Base-by-base conservation (phyloP, 1,284 basidiomycete species). In the Leccinum proliferum region DNA sequence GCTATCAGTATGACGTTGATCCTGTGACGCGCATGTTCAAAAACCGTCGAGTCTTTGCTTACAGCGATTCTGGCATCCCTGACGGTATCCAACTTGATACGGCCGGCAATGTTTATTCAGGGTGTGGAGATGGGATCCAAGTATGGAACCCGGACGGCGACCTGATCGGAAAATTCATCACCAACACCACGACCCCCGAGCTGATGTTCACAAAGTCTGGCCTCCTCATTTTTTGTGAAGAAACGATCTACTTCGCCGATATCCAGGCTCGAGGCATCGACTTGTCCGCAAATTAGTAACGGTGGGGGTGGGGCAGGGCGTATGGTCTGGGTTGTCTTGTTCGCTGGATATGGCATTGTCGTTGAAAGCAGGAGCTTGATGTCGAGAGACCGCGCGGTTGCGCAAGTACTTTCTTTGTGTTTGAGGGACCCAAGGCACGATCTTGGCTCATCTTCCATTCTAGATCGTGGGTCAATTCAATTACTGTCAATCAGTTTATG, bases 81-180 rank as follows among this genome's bases (percentile, higher is more conserved):
- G 91, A 93, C 67, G 90, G 91, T 55, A 84, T 89, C 2, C 83
- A 90, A 68, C 66, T 64, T 9, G 65, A 66, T 53, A 60, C 55
- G 10, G 53, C 63, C n/a, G 60, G 61, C n/a, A 61, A 74, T 52
- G 59, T 71, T 18, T 72, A 58, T 57, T 63, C 68, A 1, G 70
- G 66, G 18, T 64, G 60, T 52, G 70, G 67, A 15, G 73, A 72
- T 4, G 73, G 71, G 9, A n/a, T 57, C 10, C 67, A 87, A 75
- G 87, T 92, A 3, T 92, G 85, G 83, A 83, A 85, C 69, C 67
- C 80, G 0, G 69, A 80, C 12, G 90, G 90, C 2, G 81, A 77
- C 3, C 77, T 92, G 2, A 75, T 93, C 9, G 90, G 90, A 43
- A 93, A 92, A 74, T 86, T 93, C 71, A 90, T 87, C 76, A 64